Base-by-base conservation (phyloP, 257 asterid genomes). In the Scutellaria galericulata region DNA sequence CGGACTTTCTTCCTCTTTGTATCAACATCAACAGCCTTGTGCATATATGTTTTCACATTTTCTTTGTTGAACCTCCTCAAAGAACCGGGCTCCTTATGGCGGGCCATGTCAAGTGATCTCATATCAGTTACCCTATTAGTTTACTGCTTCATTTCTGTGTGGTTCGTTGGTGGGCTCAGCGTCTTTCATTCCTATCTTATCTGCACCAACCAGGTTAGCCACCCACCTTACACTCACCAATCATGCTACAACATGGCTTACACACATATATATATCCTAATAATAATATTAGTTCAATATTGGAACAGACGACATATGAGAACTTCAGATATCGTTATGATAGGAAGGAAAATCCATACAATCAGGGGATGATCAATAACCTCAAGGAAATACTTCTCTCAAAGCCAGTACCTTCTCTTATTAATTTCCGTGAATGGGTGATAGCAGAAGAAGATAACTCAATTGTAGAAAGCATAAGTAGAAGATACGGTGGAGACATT, bases 101-200 rank as follows among this genome's bases (percentile, higher is more conserved):
- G 45, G 42, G 75, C 61, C 83, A 73, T 90, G 86, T 87, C 96
- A 59, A 74, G 70, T 67, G 95, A 93, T 63, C 11, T 81, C 7
- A 22, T 86, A 65, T 89, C 93, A 14, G 87, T 89, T 68, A 42
- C 78, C 72, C 85, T 94, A 14, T 83, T 86, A 7, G 78, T 80
- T 24, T 91, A 91, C 79, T 89, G 96, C 87, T 89, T 94, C 84
- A 68, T 94, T 18, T 82, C 86, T 2, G 97, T 89, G 70, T 94
- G 96, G 97, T 94, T 94, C 20, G 96, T 94, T 15, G 97, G 97
- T 18, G 99, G 97, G 35, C 95, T 91, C 15, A 91, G 87, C 41
- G 87, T 85, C 71, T 88, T 94, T 67, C 97, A 94, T 81, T 79
- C 82, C 51, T 94, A 88, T 76, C 97, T 94, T 42, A 86, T 91